Conservation (phyloP, 73 alveolate genomes). For the Tetrahymena borealis region DNA sequence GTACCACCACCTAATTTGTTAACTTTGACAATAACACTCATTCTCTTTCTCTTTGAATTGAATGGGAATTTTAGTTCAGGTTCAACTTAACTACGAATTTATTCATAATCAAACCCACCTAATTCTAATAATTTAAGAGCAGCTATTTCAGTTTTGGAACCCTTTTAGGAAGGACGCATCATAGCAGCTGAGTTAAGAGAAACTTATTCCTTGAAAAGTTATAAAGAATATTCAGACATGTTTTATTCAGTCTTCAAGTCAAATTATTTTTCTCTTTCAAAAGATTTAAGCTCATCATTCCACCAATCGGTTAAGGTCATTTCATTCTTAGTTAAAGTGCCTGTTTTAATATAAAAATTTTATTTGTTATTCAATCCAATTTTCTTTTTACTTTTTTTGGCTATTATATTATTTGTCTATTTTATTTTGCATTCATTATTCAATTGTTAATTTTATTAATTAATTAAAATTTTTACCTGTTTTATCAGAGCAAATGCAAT, state of each 20-base stretch:
- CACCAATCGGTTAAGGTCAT: conserved; percentile 35
- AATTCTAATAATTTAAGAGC: conserved; percentile 14
- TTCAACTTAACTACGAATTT: neutral
- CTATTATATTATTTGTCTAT: neutral
- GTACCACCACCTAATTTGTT: neutral
- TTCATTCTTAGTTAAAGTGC: conserved; percentile 29
- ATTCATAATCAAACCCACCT: conserved; percentile 13
- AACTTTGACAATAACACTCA: conserved; percentile 18
- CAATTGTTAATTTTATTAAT: conserved; percentile 66
- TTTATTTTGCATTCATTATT: conserved; percentile 21
- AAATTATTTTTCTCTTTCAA: neutral
- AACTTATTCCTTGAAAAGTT: neutral
- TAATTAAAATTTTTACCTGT: too few relatives aligned
- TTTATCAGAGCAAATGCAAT: conserved; percentile 88
- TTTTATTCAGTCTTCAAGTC: neutral
- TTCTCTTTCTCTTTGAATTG: conserved; percentile 36
- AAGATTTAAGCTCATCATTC: conserved; percentile 24
- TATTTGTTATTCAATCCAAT: neutral
- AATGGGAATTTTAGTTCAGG: conserved; percentile 13
- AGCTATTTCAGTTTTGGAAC: conserved; percentile 44
- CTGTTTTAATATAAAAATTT: neutral
- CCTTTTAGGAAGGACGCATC: conserved; percentile 1
- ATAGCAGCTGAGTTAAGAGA: neutral
- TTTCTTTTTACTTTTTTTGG: neutral
- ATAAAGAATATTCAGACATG: neutral